Conservation (phyloP, 768 basidiomycete species). For the Tulasnella sp. region DNA sequence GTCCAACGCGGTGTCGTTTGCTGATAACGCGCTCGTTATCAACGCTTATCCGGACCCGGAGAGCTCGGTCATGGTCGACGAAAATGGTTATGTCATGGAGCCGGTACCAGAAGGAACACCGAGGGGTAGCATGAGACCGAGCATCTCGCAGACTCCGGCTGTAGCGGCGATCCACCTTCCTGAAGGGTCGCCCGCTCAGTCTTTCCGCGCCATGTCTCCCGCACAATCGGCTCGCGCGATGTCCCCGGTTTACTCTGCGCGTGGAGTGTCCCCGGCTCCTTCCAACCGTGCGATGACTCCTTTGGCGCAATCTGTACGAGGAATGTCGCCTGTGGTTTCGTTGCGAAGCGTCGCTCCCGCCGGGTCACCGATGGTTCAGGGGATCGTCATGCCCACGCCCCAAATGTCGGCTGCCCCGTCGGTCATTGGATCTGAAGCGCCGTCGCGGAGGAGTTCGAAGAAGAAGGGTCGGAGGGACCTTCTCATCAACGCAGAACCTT, state of each 20-base stretch:
- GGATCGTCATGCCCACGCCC: not conserved
- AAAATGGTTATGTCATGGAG: not conserved
- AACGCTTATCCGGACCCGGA: conserved; percentile 1
- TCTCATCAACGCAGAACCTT: not conserved
- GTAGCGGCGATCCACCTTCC: not conserved
- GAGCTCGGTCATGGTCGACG: not conserved
- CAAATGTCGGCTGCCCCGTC: not conserved
- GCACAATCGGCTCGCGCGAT: no score
- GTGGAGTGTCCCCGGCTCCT: not conserved
- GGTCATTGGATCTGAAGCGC: not conserved
- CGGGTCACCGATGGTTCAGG: not conserved
- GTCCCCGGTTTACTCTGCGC: not conserved
- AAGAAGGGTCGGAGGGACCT: not conserved
- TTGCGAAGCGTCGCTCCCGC: not conserved
- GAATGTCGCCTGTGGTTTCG: not conserved
- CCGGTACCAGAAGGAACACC: not conserved
- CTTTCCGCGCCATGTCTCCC: not conserved
- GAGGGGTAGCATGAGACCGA: not conserved
- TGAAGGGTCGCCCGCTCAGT: not conserved
- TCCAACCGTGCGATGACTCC: not conserved
- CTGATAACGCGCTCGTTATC: not conserved
- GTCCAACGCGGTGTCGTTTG: not conserved
- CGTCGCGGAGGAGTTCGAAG: not conserved
- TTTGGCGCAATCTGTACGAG: not conserved
- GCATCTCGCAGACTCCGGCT: not conserved